Evolutionary conservation across 2,329 filamentous ascomycete genomes (phyloP), one percentile per base, ranked within the genome.

Genomic region (Curvularia sp.): DNA sequence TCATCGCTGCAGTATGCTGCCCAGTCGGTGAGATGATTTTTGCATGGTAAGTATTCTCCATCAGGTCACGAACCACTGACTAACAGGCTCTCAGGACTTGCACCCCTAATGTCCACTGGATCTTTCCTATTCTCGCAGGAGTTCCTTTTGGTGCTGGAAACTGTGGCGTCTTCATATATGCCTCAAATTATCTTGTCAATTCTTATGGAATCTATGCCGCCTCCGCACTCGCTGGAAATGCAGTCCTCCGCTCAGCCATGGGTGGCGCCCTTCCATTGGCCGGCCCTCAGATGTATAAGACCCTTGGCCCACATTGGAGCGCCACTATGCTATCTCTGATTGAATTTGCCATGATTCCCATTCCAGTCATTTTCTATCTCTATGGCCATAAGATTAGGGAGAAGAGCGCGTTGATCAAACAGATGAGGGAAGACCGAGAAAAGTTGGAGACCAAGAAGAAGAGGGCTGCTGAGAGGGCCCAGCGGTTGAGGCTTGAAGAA

Each of bases 1-100:
- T 89, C 66, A 86, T 96, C 26, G 91, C 90, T 3, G 86, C 91
- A 0, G 74, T 96, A 1, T 80, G 92, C 0, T 87, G 90, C 0
- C 90, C 92, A 0, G 75, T 91, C 3, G 93, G 93, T 15, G 89
- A 97, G 76, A 84, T 97, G 24, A 89, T 89, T 75, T 97, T 97
- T 71, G 87, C 91, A 0, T 97, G 92, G 92, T 60, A 30, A 43
- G 57, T 39, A 7, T 15, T 20, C 39, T 38, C 22, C 2, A n/a
- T 18, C 33, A 5, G 10, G 6, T 18, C 20, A 44, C 26, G 15
- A 38, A 12, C 2, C 9, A 9, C 8, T 1, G 8, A 5, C 31
- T 55, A 31, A 57, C 35, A n/a, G 0, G 0, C 0, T 4, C 24
- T 3, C 4, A 60, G 57, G 54, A 66, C 64, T 7, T 93, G 70